Evolutionary conservation across 1,284 basidiomycete genomes (phyloP), one percentile per base, ranked within the genome.

Genomic region (Cerrena zonata): DNA sequence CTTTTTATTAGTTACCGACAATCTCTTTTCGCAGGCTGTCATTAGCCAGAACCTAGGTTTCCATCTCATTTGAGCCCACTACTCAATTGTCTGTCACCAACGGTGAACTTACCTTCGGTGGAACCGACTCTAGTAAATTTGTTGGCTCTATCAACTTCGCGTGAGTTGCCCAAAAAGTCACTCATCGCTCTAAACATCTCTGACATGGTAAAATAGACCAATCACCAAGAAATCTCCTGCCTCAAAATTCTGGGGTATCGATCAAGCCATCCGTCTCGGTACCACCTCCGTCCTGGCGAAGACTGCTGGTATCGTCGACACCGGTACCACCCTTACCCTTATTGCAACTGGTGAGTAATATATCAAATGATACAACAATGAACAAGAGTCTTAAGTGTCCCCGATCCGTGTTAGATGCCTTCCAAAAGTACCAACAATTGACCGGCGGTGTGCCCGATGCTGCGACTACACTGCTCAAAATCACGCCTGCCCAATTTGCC

Each of bases 261-360:
- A 80, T 60, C 73, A 84, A 65, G 70, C 72, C 42, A 71, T 86
- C 53, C 66, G 63, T n/a, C 84, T 80, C 56, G 78, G 79, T 22
- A 65, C 67, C 4, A 73, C 63, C 13, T 65, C 62, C 25, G 78
- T 82, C 49, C 63, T 53, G 39, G 40, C 53, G 2, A 53, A 51
- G 24, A 77, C 75, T 15, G 75, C 80, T 23, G 83, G 83, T 53
- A 80, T 86, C 51, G 79, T 85, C 48, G 83, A 85, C 63, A 83
- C 81, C 22, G 79, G 78, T 49, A 72, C 66, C 13, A 68, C 69
- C 12, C 62, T 69, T 50, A 59, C 70, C 24, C 65, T 75, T 38
- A 61, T 77, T 39, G 65, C 72, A 18, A 62, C 65, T 37, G 61
- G 63, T 65, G 27, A 24, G 63, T 48, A 5, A 26, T 25, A 5